phyloP scores from a whole-genome alignment of 2,329 filamentous ascomycete species.

The Alternaria longipes region DNA sequence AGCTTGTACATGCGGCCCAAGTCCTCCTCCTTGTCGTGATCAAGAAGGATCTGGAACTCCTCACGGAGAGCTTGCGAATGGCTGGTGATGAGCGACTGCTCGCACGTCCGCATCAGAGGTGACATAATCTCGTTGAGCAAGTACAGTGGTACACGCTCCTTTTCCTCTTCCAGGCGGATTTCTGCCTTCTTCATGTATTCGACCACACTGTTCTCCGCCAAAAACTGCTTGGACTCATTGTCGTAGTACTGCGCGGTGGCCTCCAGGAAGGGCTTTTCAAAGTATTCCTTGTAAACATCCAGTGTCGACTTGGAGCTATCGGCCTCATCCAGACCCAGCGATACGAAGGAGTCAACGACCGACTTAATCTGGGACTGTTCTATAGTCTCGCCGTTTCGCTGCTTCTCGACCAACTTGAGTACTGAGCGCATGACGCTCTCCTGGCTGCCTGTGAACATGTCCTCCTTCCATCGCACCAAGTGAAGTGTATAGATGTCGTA shows the following conservation, averaged over 20 bases:
- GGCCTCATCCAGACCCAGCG: constrained; percentile 89
- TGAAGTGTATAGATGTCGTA: constrained; percentile 98
- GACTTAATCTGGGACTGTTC: constrained; percentile 97
- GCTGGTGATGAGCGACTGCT: constrained; percentile 87
- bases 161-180: constrained; percentile 86
- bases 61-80: constrained; percentile 88
- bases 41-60: constrained; percentile 92
- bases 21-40: constrained; percentile 94
- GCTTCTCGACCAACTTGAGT: constrained; percentile 93
- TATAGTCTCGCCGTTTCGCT: constrained; percentile 96
- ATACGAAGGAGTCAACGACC: constrained; percentile 94
- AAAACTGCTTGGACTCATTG: constrained; percentile 90
- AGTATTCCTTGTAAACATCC: constrained; percentile 91
- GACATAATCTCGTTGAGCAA: constrained; percentile 88
- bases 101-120: constrained; percentile 85
- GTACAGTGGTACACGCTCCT: constrained; percentile 90
- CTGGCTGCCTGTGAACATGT: constrained; percentile 86
- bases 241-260: constrained; percentile 89
- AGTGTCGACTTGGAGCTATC: constrained; percentile 94
- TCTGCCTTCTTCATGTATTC: constrained; percentile 99
- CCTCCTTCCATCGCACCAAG: constrained; percentile 91
- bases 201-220: constrained; percentile 95
- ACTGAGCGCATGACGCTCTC: constrained; percentile 94
- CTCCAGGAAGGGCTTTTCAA: constrained; percentile 89
- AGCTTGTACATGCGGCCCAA: constrained; percentile 97